Conservation (phyloP, 441 rosid species). For the Gossypium davidsonii region DNA sequence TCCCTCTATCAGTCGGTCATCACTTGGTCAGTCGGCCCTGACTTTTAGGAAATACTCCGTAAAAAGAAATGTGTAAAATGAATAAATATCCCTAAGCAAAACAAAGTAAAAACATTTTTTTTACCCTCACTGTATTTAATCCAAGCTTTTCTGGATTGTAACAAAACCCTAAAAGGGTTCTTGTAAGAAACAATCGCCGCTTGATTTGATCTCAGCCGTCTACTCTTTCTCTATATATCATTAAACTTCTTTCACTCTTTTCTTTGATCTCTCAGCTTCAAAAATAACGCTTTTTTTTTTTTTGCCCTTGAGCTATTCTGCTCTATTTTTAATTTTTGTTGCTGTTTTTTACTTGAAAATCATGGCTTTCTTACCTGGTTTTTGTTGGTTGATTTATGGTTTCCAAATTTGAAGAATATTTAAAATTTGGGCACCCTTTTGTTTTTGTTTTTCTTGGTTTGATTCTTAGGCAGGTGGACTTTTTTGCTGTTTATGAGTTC, state of each 20-base stretch:
- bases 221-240: slow-evolving; percentile 19
- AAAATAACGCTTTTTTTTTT: slow-evolving; percentile 11
- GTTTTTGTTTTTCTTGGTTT: slow-evolving; percentile 5
- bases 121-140: slow-evolving; percentile 26
- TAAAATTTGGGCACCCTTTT: slow-evolving; percentile 2
- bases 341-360: slow-evolving; percentile 15
- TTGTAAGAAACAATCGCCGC: slow-evolving; percentile 72
- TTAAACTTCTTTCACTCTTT: background rate
- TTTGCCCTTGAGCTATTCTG: slow-evolving; percentile 12
- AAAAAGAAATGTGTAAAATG: no score
- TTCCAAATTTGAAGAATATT: background rate
- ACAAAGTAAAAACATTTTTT: background rate
- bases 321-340: background rate
- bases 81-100: background rate
- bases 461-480: background rate
- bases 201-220: slow-evolving; percentile 50
- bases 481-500: slow-evolving; percentile 16
- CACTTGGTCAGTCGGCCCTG: no score
- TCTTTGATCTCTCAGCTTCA: slow-evolving; percentile 13
- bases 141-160: slow-evolving; percentile 23
- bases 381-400: background rate
- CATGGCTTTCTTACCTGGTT: slow-evolving; percentile 14
- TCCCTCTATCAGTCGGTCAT: no score
- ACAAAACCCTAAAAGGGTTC: slow-evolving; percentile 83
- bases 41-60: no score